phyloP scores from a whole-genome alignment of 192 early-diverging fungal species.

The Coemansia biformis region DNA sequence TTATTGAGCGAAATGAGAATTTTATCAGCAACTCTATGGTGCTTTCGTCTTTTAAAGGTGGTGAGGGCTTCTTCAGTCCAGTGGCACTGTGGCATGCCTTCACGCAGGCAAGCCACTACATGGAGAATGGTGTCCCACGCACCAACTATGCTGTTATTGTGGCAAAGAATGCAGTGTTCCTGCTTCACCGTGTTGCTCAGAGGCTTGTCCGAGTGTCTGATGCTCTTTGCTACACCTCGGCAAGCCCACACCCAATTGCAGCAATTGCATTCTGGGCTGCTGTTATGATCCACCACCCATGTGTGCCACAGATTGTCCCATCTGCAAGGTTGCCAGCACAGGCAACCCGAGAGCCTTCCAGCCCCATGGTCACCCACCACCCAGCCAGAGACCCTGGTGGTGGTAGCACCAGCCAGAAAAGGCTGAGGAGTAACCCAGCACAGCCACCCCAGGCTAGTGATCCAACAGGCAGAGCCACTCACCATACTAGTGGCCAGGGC shows the following conservation, averaged over 20 bases:
- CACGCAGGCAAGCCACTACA: neutral
- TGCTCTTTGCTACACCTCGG: neutral
- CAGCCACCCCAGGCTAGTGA: no score
- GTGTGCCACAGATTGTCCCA: neutral
- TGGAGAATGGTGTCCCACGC: neutral
- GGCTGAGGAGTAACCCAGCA: no score
- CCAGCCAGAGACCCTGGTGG: no score
- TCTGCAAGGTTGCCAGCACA: no score
- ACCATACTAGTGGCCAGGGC: no score
- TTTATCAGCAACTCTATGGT: neutral
- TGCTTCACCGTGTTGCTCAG: neutral
- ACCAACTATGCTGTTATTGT: neutral
- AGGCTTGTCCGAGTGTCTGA: neutral
- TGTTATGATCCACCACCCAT: neutral
- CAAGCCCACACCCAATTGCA: neutral
- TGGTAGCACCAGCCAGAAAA: no score
- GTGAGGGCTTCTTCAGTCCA: neutral
- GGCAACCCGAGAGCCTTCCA: no score
- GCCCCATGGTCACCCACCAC: no score
- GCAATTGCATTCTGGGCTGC: neutral
- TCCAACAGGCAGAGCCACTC: no score
- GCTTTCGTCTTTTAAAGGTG: neutral
- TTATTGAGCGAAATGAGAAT: neutral
- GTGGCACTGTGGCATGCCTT: neutral
- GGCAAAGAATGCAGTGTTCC: constrained; percentile 1